Percentiles rank a stretch among this genome's conserved stretches.
phyloP scores from a whole-genome alignment of 495 filamentous ascomycete species.

The Parachaetomium inaequale region DNA sequence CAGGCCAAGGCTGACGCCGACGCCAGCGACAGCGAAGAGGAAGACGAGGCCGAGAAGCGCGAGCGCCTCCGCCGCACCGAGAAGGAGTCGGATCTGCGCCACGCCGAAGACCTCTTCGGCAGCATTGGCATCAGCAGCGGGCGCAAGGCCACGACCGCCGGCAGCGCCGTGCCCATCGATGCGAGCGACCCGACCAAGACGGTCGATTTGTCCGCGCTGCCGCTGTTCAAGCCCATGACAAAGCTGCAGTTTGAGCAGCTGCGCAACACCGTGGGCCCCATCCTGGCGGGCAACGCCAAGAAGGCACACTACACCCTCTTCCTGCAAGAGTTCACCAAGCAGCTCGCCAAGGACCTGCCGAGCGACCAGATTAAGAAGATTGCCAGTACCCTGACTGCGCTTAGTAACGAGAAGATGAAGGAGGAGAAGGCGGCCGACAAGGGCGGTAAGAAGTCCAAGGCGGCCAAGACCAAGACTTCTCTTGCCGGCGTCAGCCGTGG shows the following conservation, averaged over 20 bases:
- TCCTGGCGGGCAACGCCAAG: conserved; percentile 70
- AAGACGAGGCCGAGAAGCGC: conserved; percentile 67
- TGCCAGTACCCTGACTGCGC: conserved; percentile 72
- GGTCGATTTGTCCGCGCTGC: conserved; percentile 72
- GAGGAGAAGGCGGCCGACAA: conserved; percentile 96
- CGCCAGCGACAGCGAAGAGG: conserved; percentile 58
- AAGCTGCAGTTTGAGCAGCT: conserved; percentile 79
- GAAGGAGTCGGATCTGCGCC: conserved; percentile 82
- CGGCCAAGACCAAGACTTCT: conserved; percentile 86
- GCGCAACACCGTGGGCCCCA: conserved; percentile 68
- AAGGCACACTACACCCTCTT: conserved; percentile 88
- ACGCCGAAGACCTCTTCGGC: conserved; percentile 90
- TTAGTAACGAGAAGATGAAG: conserved; percentile 97
- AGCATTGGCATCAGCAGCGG: conserved; percentile 68
- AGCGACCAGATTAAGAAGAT: conserved; percentile 95
- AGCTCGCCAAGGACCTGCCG: conserved; percentile 79
- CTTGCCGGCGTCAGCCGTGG: conserved; percentile 56
- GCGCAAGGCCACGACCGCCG: conserved; percentile 53
- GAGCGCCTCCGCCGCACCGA: conserved; percentile 72
- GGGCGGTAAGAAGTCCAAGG: conserved; percentile 93
- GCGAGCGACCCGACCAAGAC: conserved; percentile 67
- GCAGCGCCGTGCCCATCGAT: conserved; percentile 65
- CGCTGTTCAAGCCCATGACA: conserved; percentile 83
- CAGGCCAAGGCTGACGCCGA: conserved; percentile 41
- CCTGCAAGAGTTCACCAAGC: conserved; percentile 84